Conservation (phyloP, 192 early-diverging fungal species). For the Entophlyctis luteolus region DNA sequence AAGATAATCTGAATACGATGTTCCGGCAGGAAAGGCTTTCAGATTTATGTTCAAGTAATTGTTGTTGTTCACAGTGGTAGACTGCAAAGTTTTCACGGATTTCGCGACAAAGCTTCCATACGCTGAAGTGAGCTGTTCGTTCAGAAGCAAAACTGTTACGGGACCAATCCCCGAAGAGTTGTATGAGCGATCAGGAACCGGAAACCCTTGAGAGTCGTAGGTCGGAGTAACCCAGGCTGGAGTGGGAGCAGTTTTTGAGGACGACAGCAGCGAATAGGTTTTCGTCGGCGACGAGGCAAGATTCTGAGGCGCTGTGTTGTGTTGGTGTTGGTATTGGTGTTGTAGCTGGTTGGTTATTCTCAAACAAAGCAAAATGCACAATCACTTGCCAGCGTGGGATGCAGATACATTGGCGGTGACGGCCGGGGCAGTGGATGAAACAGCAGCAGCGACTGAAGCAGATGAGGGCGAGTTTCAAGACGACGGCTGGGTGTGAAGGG, state of each 20-base stretch:
- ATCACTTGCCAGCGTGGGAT: background rate
- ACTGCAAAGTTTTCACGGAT: background rate
- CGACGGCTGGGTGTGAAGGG: too few relatives aligned
- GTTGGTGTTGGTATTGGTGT: background rate
- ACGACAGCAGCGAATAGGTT: background rate
- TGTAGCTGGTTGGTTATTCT: background rate
- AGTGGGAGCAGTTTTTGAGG: background rate
- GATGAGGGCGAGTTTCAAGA: background rate
- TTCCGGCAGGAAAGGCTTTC: slow-evolving; percentile 12
- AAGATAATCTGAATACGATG: slow-evolving; percentile 31
- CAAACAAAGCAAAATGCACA: background rate
- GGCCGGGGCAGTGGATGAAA: background rate
- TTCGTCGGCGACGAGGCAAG: background rate
- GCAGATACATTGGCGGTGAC: background rate
- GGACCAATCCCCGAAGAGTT: slow-evolving; percentile 22
- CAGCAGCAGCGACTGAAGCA: background rate
- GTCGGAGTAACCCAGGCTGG: background rate
- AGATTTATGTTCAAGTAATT: slow-evolving; percentile 20
- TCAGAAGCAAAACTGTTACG: slow-evolving; percentile 29
- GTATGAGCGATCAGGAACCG: slow-evolving; percentile 27
- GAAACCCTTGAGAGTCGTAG: slow-evolving; percentile 10
- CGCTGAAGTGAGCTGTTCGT: slow-evolving; percentile 10
- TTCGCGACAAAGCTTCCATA: background rate
- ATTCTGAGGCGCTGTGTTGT: background rate
- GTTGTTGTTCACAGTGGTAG: slow-evolving; percentile 13